Base-by-base conservation (phyloP, 2,329 filamentous ascomycete genomes). In the Ophiostoma perfectum region DNA sequence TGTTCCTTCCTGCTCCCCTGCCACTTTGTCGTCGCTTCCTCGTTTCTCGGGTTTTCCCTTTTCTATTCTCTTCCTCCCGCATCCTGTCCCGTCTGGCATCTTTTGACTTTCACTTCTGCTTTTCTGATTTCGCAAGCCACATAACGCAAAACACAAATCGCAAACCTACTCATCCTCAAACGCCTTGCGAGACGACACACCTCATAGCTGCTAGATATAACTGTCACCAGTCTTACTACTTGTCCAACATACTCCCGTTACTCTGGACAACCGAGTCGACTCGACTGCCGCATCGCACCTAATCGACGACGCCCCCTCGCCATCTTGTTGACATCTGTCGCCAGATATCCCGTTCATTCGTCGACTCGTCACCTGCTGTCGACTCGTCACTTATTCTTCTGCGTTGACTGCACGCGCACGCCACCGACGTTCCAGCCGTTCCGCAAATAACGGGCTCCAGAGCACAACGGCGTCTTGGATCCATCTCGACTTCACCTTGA, bases 21-120 rank as follows among this genome's bases (percentile, higher is more conserved):
- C 60, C 60, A 63, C 60, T 63, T 42, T 63, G 41, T 66, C 68
- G 68, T 65, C 58, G 58, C 36, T 36, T 70, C 38, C 64, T 68
- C 47, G 39, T 64, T 66, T 41, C 39, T 62, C 18, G 27, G 16
- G 45, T 27, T 67, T 52, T 64, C 5, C 39, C 60, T 63, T 39
- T 44, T 63, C 39, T 63, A 62, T 63, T 18, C 63, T 18, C 63
- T 47, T 64, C 52, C 66, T 41, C 63, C 62, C 49, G 66, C 58
- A 45, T 68, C 66, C 55, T 58, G 45, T 41, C 18, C 52, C 27
- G 27, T 27, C 27, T 27, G 27, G 27, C 27, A 27, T 27, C 9
- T 44, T 45, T 38, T 47, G 14, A 49, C 38, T 12, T 52, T 68
- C 52, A 12, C 45, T 39, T 44, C 36, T 44, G 49, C 42, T 55